These are phyloP conservation scores for Chalciporus piperatoides DNA, from an alignment of 1,284 basidiomycete genomes.

Conservation along the genomic window DNA sequence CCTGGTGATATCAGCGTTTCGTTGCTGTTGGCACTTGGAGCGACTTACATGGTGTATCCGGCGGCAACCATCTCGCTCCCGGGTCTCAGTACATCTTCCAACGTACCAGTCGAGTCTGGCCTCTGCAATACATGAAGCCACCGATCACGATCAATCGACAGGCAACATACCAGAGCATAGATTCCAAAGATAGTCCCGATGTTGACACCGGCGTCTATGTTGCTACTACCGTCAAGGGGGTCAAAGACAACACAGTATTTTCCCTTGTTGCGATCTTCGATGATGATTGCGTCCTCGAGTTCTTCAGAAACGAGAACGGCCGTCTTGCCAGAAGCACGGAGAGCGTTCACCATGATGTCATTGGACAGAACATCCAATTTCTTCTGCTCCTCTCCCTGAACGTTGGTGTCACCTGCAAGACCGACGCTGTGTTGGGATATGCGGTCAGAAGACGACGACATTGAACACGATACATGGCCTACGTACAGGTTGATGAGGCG, in stretches of 20 bases:
- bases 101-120: constrained; percentile 70
- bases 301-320: constrained; percentile 98
- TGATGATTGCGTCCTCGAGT: constrained; percentile 88
- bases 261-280: constrained; percentile 75
- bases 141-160: neutral
- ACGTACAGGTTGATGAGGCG: constrained; percentile 95
- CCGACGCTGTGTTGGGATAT: constrained; percentile 63
- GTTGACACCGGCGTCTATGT: constrained; percentile 99
- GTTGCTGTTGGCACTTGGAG: constrained; percentile 2
- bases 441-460: constrained; percentile 5
- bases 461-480: neutral
- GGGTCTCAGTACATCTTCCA: constrained; percentile 89
- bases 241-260: constrained; percentile 98
- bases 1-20: constrained; percentile 44
- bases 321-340: constrained; percentile 91
- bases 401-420: constrained; percentile 92
- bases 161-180: constrained; percentile 76
- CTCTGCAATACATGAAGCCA: constrained; percentile 40
- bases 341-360: constrained; percentile 98
- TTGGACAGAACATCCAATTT: constrained; percentile 98
- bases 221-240: constrained; percentile 96
- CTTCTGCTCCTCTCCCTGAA: constrained; percentile 99
- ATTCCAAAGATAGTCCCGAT: constrained; percentile 99
- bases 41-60: constrained; percentile 88
- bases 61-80: constrained; percentile 98